phyloP scores from a whole-genome alignment of 768 basidiomycete genomes.

The Amanita molliuscula region DNA sequence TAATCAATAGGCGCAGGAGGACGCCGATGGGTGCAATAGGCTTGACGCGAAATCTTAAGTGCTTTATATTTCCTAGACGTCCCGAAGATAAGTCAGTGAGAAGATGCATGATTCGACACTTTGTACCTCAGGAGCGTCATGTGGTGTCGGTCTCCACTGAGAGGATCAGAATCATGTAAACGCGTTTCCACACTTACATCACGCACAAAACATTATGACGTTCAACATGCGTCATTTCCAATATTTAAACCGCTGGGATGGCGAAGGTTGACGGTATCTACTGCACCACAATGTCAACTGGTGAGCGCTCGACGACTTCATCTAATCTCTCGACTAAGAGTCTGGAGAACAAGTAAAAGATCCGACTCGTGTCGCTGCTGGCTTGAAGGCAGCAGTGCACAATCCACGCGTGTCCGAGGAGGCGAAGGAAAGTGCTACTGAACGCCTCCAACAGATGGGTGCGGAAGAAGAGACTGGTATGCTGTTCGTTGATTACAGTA shows the following conservation, averaged over 20 bases:
- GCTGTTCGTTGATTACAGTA: not conserved
- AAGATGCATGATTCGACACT: not conserved
- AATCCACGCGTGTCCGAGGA: slow-evolving; percentile 49
- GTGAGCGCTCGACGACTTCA: not conserved
- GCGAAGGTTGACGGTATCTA: not conserved
- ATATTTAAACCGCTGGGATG: not conserved
- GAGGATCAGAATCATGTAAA: not conserved
- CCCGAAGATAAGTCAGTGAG: not conserved
- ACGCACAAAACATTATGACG: not conserved
- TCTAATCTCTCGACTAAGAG: not conserved
- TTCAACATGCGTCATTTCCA: not conserved
- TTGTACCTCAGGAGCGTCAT: not conserved
- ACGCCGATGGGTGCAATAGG: not conserved
- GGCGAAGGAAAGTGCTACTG: slow-evolving; percentile 38
- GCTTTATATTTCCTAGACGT: no score
- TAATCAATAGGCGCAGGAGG: not conserved
- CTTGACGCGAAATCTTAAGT: no score
- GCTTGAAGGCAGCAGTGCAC: slow-evolving; percentile 46
- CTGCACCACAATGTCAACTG: not conserved
- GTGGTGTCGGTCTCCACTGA: not conserved
- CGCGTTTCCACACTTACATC: slow-evolving; percentile 2
- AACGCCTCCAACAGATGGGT: slow-evolving; percentile 30
- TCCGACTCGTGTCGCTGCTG: slow-evolving; percentile 23
- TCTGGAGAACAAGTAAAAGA: slow-evolving; percentile 8
- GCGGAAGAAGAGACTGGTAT: not conserved